These are phyloP conservation scores for Hygrophoropsis aurantiaca DNA, from an alignment of 768 basidiomycete genomes.

Conservation along the genomic window DNA sequence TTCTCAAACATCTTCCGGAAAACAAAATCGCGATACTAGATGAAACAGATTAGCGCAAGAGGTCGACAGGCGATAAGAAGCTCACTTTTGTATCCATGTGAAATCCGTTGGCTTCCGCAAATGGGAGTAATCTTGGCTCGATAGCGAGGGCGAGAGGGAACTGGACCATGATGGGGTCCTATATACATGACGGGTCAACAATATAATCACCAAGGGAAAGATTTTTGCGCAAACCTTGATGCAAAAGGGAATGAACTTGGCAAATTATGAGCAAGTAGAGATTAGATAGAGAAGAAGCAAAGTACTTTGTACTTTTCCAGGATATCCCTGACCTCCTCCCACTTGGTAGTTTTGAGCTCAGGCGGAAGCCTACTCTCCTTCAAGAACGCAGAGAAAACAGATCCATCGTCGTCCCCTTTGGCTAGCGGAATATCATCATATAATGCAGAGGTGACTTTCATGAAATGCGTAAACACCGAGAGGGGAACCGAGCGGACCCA, in stretches of 20 bases:
- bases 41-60: slow-evolving; percentile 4
- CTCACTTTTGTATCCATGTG: slow-evolving; percentile 73
- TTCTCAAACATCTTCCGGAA: slow-evolving; percentile 86
- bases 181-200: slow-evolving; percentile 10
- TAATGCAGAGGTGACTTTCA: slow-evolving; percentile 53
- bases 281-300: slow-evolving; percentile 5
- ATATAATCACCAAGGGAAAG: neutral
- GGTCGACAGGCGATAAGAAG: slow-evolving; percentile 1
- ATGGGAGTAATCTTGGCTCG: slow-evolving; percentile 72
- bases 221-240: slow-evolving; percentile 48
- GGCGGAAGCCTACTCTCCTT: slow-evolving; percentile 68
- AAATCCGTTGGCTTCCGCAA: slow-evolving; percentile 73
- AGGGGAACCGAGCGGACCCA: slow-evolving; percentile 72
- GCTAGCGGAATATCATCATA: slow-evolving; percentile 68
- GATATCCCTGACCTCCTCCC: slow-evolving; percentile 65
- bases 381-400: slow-evolving; percentile 60
- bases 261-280: slow-evolving; percentile 11
- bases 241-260: slow-evolving; percentile 77
- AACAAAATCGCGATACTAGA: slow-evolving; percentile 80
- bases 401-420: slow-evolving; percentile 78
- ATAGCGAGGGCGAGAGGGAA: slow-evolving; percentile 76
- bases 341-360: slow-evolving; percentile 56
- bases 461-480: slow-evolving; percentile 61
- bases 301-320: slow-evolving; percentile 69
- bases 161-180: slow-evolving; percentile 79